phyloP scores from a whole-genome alignment of 2,329 filamentous ascomycete species.

The Fusarium sp. region DNA sequence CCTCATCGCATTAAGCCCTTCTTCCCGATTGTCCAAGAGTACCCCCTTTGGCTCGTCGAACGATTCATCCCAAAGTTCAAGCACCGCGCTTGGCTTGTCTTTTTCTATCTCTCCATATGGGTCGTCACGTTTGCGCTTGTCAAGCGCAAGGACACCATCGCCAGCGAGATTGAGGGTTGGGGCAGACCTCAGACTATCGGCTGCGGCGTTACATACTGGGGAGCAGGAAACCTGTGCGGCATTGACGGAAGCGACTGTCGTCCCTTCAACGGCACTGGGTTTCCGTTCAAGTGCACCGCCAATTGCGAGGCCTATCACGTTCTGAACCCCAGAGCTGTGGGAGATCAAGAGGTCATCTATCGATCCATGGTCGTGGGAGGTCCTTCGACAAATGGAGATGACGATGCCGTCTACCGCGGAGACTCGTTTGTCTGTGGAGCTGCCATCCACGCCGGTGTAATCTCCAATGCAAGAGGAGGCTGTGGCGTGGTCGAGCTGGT shows the following conservation, averaged over 20 bases:
- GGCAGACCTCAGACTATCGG: slow-evolving; percentile 73
- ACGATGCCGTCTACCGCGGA: slow-evolving; percentile 78
- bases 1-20: slow-evolving; percentile 65
- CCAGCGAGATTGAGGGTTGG: slow-evolving; percentile 74
- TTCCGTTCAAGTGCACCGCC: slow-evolving; percentile 81
- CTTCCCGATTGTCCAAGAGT: slow-evolving; percentile 75
- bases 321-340: slow-evolving; percentile 80
- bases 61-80: slow-evolving; percentile 68
- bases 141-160: slow-evolving; percentile 70
- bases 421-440: slow-evolving; percentile 90
- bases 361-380: slow-evolving; percentile 76
- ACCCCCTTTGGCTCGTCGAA: slow-evolving; percentile 73
- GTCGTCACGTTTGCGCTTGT: slow-evolving; percentile 76
- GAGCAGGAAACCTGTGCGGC: slow-evolving; percentile 76
- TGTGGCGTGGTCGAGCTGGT: slow-evolving; percentile 84
- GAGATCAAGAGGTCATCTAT: slow-evolving; percentile 75
- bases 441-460: slow-evolving; percentile 85
- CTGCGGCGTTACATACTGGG: slow-evolving; percentile 79
- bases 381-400: slow-evolving; percentile 57
- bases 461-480: slow-evolving; percentile 78
- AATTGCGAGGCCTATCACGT: slow-evolving; percentile 75
- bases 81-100: slow-evolving; percentile 69
- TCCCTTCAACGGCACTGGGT: slow-evolving; percentile 76
- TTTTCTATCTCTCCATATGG: slow-evolving; percentile 75
- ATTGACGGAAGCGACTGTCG: slow-evolving; percentile 80